These are phyloP conservation scores for Apiospora hydei DNA, from an alignment of 2,329 filamentous ascomycete species.

Conservation along the genomic window DNA sequence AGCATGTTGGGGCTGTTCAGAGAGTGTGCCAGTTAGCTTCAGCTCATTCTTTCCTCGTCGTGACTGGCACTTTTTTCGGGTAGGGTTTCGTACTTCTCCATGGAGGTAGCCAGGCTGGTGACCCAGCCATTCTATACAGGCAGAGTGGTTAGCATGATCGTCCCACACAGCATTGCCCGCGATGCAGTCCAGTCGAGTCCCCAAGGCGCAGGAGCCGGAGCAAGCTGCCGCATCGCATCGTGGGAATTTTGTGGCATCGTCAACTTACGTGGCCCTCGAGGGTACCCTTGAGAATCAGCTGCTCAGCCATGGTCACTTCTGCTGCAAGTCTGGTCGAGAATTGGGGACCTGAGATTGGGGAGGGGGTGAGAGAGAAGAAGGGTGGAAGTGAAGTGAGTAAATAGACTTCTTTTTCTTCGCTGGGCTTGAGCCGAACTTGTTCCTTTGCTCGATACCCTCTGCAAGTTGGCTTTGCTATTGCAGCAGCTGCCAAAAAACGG, in stretches of 20 bases:
- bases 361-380: conserved; percentile 46
- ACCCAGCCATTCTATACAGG: conserved; percentile 86
- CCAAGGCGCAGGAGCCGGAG: conserved; percentile 34
- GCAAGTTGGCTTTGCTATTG: conserved; percentile 45
- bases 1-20: conserved; percentile 92
- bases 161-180: neutral
- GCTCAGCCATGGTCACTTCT: conserved; percentile 76
- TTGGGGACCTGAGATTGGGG: conserved; percentile 36
- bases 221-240: conserved; percentile 28
- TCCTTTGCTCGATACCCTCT: conserved; percentile 20
- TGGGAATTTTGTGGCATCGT: conserved; percentile 34
- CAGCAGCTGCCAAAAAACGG: conserved; percentile 45
- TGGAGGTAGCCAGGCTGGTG: conserved; percentile 96
- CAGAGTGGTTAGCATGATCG: conserved; percentile 26
- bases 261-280: conserved; percentile 90
- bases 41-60: conserved; percentile 31
- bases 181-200: conserved; percentile 16
- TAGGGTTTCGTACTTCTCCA: conserved; percentile 83
- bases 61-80: neutral
- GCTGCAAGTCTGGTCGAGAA: conserved; percentile 27
- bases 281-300: conserved; percentile 95
- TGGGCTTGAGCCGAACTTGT: conserved; percentile 32
- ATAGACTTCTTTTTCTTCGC: conserved; percentile 22
- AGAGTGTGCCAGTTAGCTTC: conserved; percentile 36
- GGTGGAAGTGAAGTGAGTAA: conserved; percentile 33